These are phyloP conservation scores for Mycena epipterygia DNA, from an alignment of 768 basidiomycete genomes.

Conservation along the genomic window DNA sequence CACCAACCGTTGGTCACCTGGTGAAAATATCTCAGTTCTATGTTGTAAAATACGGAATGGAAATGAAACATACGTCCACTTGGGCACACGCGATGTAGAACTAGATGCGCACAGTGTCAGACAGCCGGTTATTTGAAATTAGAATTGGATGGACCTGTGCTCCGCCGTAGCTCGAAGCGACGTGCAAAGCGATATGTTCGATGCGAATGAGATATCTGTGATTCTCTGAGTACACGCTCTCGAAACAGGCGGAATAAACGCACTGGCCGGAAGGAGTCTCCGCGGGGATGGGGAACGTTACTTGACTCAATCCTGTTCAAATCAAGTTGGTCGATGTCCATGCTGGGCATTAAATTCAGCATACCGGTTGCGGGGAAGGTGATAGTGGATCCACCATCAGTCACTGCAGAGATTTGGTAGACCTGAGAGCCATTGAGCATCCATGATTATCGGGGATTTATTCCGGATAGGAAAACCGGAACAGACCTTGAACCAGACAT, in stretches of 20 bases:
- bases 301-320: conserved; percentile 7
- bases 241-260: neutral
- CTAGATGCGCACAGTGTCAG: too few species aligned
- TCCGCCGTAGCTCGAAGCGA: conserved; percentile 18
- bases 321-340: neutral
- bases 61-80: conserved; percentile 42
- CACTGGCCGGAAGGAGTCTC: conserved; percentile 32
- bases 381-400: conserved; percentile 42
- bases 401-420: neutral
- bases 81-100: conserved; percentile 44
- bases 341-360: neutral
- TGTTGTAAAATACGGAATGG: too few species aligned
- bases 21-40: too few species aligned
- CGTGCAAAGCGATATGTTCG: conserved; percentile 31
- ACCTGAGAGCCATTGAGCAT: neutral
- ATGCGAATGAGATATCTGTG: conserved; percentile 24
- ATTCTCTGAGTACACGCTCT: neutral
- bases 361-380: conserved; percentile 40
- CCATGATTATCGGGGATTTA: too few species aligned
- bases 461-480: neutral
- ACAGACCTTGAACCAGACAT: conserved; percentile 31
- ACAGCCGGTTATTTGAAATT: too few species aligned
- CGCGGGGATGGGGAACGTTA: conserved; percentile 32
- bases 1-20: conserved; percentile 9
- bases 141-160: neutral